A percentile compares a stretch with the other conserved stretches of the same genome.
These are phyloP conservation scores for Diaporthe ilicicola DNA, from an alignment of 2,329 filamentous ascomycete genomes.

Conservation along the genomic window DNA sequence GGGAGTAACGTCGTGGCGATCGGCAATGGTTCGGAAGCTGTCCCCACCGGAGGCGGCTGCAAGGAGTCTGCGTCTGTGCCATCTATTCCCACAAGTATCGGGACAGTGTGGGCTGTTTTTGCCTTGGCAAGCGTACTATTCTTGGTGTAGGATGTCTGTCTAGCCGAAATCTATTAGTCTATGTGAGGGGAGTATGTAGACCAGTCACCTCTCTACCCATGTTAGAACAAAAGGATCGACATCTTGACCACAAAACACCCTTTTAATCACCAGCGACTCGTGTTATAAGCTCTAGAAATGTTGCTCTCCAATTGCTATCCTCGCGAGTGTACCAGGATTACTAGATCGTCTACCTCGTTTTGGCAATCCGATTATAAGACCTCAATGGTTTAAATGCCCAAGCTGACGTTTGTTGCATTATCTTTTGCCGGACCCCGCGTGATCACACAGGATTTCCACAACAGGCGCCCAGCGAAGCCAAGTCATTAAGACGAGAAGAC, in stretches of 20 bases:
- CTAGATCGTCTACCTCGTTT: not conserved
- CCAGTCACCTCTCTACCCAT: too few relatives aligned
- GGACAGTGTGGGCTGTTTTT: not conserved
- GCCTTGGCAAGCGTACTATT: not conserved
- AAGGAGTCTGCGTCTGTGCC: slow-evolving; percentile 2
- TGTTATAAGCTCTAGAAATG: not conserved
- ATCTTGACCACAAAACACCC: not conserved
- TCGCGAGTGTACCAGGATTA: too few relatives aligned
- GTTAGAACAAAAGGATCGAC: not conserved
- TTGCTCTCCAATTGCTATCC: not conserved
- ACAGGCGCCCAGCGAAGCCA: slow-evolving; percentile 6
- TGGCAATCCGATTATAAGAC: not conserved
- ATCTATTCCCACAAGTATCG: not conserved
- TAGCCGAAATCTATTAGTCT: too few relatives aligned
- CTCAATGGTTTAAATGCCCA: not conserved
- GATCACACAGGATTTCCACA: not conserved
- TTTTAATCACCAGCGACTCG: not conserved
- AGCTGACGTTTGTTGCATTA: not conserved
- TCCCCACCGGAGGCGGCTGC: slow-evolving; percentile 18
- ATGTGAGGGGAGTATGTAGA: too few relatives aligned
- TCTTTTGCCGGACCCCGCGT: not conserved
- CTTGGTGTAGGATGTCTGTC: not conserved
- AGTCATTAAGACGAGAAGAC: not conserved
- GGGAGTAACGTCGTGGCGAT: slow-evolving; percentile 17
- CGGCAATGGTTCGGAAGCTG: not conserved